These are phyloP conservation scores for Sicyos baderoa DNA, from an alignment of 306 rosid genomes.

Conservation along the genomic window DNA sequence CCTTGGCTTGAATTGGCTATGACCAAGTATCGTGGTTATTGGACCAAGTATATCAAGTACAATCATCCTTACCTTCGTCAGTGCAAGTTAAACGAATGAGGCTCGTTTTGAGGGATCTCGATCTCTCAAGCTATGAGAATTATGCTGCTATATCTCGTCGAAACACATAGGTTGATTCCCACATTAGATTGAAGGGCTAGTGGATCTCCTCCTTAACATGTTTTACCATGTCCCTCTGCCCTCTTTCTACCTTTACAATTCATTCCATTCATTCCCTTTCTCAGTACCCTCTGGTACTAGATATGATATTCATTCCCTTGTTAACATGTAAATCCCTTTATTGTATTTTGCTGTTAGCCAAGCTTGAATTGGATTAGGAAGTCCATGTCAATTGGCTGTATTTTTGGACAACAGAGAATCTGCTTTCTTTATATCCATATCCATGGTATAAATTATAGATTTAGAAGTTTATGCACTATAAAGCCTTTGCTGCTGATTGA, in stretches of 20 bases:
- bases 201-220: not conserved
- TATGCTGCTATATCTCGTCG: slow-evolving; percentile 5
- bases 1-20: slow-evolving; percentile 92
- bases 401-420: slow-evolving; percentile 12
- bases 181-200: not conserved
- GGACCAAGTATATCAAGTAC: slow-evolving; percentile 82
- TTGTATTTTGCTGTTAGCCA: slow-evolving; percentile 20
- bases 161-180: slow-evolving; percentile 11
- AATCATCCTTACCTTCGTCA: slow-evolving; percentile 68
- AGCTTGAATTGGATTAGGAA: slow-evolving; percentile 8
- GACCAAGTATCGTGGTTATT: slow-evolving; percentile 76
- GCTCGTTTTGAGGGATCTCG: slow-evolving; percentile 11
- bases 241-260: slow-evolving; percentile 10
- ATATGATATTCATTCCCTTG: slow-evolving; percentile 15
- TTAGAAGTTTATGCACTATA: slow-evolving; percentile 11
- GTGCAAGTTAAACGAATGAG: slow-evolving; percentile 56
- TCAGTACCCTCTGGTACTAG: slow-evolving; percentile 19
- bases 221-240: not conserved
- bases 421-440: slow-evolving; percentile 1
- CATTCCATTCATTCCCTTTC: slow-evolving; percentile 22
- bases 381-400: slow-evolving; percentile 18
- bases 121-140: slow-evolving; percentile 1
- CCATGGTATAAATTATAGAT: slow-evolving; percentile 12
- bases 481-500: not conserved
- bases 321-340: slow-evolving; percentile 19